Evolutionary conservation across 2,329 filamentous ascomycete species (phyloP).

Genomic region (Escovopsis sp.): DNA sequence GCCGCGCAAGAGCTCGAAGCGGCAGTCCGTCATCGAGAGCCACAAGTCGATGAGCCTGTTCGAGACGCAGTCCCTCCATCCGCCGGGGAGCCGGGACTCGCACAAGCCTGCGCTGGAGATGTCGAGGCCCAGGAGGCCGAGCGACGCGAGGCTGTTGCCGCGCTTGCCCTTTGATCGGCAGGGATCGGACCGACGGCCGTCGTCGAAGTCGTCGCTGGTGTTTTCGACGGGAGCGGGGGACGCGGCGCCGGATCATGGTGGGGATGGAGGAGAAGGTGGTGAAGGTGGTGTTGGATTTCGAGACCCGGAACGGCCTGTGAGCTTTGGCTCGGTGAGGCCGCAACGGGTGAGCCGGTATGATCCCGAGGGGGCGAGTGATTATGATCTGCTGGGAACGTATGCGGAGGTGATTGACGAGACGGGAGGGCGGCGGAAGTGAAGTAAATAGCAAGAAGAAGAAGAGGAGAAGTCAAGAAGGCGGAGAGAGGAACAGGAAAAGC

Average conservation of each 20-base stretch:
- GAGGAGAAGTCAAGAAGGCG: too few species aligned
- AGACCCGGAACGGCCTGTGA: slow-evolving; percentile 34
- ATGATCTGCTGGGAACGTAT: slow-evolving; percentile 35
- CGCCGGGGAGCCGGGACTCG: slow-evolving; percentile 7
- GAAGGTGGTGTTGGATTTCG: slow-evolving; percentile 21
- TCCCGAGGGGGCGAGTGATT: slow-evolving; percentile 22
- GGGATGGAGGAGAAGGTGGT: too few species aligned
- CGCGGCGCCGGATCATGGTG: too few species aligned
- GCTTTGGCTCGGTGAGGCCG: slow-evolving; percentile 40
- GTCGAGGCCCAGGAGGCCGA: slow-evolving; percentile 1
- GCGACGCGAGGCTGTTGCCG: slow-evolving; percentile 9
- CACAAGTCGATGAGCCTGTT: slow-evolving; percentile 21
- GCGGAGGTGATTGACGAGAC: slow-evolving; percentile 39
- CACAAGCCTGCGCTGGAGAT: slow-evolving; percentile 4
- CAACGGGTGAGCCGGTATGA: slow-evolving; percentile 42
- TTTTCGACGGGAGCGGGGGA: slow-evolving; percentile 29
- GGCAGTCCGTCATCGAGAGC: slow-evolving; percentile 29
- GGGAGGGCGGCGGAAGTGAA: too few species aligned
- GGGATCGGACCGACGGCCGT: slow-evolving; percentile 35
- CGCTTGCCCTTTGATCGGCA: slow-evolving; percentile 42
- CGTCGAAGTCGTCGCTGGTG: slow-evolving; percentile 33
- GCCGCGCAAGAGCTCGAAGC: slow-evolving; percentile 59
- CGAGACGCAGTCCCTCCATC: slow-evolving; percentile 9
- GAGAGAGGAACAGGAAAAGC: too few species aligned
- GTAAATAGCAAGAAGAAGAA: not conserved